Base-by-base conservation (phyloP, 1,139 yeast species). In the Sugiyamaella novakii region DNA sequence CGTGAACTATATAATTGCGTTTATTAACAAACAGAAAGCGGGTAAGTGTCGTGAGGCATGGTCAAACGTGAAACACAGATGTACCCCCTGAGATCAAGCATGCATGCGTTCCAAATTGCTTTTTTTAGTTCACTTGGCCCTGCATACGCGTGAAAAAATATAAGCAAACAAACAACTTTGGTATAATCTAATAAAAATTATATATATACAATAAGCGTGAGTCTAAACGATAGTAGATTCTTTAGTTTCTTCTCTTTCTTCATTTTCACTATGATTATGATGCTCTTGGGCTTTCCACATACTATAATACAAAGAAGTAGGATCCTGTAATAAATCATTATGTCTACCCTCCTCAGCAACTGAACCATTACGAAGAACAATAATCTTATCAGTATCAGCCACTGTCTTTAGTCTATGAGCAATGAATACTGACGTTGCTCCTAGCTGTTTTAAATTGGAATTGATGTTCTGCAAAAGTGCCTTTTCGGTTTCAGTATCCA, bases 401-500 rank as follows among this genome's bases (percentile, higher is more conserved):
- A 92, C 87, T 0, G 98, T 92, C 64, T 98, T 77, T 61, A 92
- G 75, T 56, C 98, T 73, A 66, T 92, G 99, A 0, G 98, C 98
- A 66, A 92, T 89, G 57, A 91, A 86, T 6, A 94, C 81, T 59
- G 89, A 87, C 1, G 98, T 94, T 47, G 77, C 79, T 7, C 73
- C 65, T 27, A 75, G 70, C 38, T 79, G 81, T 52, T 67, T 73
- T 65, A 87, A 83, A 24, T 86, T 78, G 2, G 71, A 62, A 56
- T 83, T 76, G 43, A 91, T 83, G 1, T 96, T 89, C 51, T 76
- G 78, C 58, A 92, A 70, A 47, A 94, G 73, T 2, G 86, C 77
- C 66, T 87, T 96, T 63, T 92, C 99, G 0, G 99, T 92, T 63
- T 89, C 95, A 3, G 98, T 92, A 66, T 92, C 99, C 45, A 92